Evolutionary conservation across 768 basidiomycete genomes (phyloP).

Genomic region (Rubroboletus satanas): DNA sequence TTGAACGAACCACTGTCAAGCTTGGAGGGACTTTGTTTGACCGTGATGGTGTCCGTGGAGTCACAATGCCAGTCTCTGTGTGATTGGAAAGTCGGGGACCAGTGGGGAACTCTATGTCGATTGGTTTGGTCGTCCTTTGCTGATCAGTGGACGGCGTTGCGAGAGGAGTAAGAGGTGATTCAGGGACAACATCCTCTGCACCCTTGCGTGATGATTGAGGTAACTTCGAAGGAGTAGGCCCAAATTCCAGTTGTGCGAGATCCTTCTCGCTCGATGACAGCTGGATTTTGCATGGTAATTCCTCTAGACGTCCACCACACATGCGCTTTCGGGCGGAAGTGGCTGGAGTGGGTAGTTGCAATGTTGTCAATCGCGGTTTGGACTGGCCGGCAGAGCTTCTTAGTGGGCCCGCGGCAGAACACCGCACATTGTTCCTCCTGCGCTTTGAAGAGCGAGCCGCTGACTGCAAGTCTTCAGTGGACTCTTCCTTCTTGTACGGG

Average conservation of each 20-base stretch:
- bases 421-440: slow-evolving; percentile 5
- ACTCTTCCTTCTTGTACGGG: slow-evolving; percentile 2
- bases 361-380: background rate
- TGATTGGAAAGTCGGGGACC: background rate
- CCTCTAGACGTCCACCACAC: background rate
- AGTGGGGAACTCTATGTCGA: background rate
- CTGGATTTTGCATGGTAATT: background rate
- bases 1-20: background rate
- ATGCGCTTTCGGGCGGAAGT: slow-evolving; percentile 17
- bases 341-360: slow-evolving; percentile 26
- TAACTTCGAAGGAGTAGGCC: background rate
- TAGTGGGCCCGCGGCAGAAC: background rate
- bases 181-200: background rate
- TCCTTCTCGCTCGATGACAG: background rate
- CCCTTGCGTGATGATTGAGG: background rate
- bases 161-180: background rate
- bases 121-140: background rate
- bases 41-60: slow-evolving; percentile 12
- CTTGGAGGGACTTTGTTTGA: background rate
- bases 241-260: slow-evolving; percentile 1
- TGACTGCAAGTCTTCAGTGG: background rate
- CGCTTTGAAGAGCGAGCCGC: slow-evolving; percentile 18
- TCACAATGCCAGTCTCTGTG: slow-evolving; percentile 7
- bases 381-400: background rate
- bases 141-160: slow-evolving; percentile 7